A percentile compares a stretch with the other conserved stretches of the same genome.
Evolutionary conservation across 2,329 filamentous ascomycete species (phyloP).

Genomic region (Fusarium sp.): DNA sequence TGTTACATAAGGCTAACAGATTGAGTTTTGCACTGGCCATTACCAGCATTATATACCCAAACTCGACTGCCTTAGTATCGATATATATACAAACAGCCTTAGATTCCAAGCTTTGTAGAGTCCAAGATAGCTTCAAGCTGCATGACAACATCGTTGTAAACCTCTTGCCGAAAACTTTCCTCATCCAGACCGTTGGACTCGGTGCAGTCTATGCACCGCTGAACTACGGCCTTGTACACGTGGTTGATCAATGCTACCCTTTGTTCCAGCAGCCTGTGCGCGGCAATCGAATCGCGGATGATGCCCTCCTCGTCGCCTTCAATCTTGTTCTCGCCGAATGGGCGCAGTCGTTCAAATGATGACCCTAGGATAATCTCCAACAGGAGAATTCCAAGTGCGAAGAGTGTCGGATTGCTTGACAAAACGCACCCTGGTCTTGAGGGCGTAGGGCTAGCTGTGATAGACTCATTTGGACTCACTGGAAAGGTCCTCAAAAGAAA

Average conservation of each 20-base stretch:
- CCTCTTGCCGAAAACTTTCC: slow-evolving; percentile 15
- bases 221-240: slow-evolving; percentile 10
- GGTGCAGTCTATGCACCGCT: slow-evolving; percentile 22
- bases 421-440: background rate
- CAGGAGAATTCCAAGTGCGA: slow-evolving; percentile 23
- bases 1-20: too few species aligned
- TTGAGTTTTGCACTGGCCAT: too few species aligned
- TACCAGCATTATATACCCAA: too few species aligned
- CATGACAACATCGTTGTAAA: slow-evolving; percentile 19
- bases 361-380: slow-evolving; percentile 24
- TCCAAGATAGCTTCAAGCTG: slow-evolving; percentile 21
- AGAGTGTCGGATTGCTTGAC: slow-evolving; percentile 12
- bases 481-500: background rate
- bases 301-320: background rate
- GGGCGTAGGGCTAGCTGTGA: fast-evolving
- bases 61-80: too few species aligned
- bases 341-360: slow-evolving; percentile 10
- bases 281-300: background rate
- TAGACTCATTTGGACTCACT: fast-evolving
- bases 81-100: background rate
- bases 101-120: slow-evolving; percentile 14
- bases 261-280: slow-evolving; percentile 10
- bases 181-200: slow-evolving; percentile 16
- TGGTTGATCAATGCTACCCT: slow-evolving; percentile 14
- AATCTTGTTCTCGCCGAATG: background rate